Evolutionary conservation across 202 grass and related monocot genomes (phyloP).

Genomic region (Musa balbisiana): DNA sequence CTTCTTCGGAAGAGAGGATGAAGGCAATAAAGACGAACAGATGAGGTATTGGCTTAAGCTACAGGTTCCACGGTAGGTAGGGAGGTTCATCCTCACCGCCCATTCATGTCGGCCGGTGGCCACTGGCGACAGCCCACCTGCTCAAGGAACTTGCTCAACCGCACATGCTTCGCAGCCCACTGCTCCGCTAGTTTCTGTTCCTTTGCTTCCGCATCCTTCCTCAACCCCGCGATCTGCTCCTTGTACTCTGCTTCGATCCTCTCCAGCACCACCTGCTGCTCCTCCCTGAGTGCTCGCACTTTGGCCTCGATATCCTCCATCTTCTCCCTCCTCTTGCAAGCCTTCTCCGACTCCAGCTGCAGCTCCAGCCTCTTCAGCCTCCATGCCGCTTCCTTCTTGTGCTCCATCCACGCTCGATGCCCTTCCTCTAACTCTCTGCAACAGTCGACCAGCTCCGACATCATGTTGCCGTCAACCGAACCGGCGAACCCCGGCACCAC

Average conservation of each 20-base stretch:
- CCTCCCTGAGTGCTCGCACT: constrained; percentile 49
- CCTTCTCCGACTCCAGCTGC: constrained; percentile 79
- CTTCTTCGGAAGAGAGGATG: background rate
- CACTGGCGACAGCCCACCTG: constrained; percentile 45
- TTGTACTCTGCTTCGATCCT: constrained; percentile 65
- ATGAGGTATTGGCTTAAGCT: background rate
- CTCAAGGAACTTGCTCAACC: constrained; percentile 65
- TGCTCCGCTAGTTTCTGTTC: constrained; percentile 92
- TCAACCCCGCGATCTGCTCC: constrained; percentile 59
- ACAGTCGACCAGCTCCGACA: constrained; percentile 63
- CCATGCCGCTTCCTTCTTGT: constrained; percentile 83
- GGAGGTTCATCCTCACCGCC: constrained; percentile 9
- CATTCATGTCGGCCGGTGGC: constrained; percentile 41
- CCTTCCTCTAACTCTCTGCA: constrained; percentile 79
- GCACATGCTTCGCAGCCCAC: constrained; percentile 79
- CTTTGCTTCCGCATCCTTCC: constrained; percentile 72
- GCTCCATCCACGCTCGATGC: constrained; percentile 63
- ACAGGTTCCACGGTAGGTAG: too few relatives aligned
- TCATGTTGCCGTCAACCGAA: constrained; percentile 20
- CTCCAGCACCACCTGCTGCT: constrained; percentile 60
- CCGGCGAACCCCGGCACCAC: background rate
- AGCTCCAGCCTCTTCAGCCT: constrained; percentile 75
- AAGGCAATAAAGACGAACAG: background rate
- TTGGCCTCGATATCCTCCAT: constrained; percentile 73
- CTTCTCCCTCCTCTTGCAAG: constrained; percentile 56